Conservation (phyloP, 345 rosid genomes). For the Dipteronia dyeriana region DNA sequence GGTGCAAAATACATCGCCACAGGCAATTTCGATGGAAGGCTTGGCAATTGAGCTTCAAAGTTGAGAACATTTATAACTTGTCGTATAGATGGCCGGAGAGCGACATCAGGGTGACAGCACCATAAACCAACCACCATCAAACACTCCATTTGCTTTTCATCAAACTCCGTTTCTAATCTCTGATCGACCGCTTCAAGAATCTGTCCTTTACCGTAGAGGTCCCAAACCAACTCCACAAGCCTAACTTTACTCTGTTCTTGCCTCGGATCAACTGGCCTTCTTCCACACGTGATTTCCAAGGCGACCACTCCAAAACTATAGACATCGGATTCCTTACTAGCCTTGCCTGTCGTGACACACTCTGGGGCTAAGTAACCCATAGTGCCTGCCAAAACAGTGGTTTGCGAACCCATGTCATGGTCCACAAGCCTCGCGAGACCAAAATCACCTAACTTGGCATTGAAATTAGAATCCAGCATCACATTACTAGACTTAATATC, state of each 20-base stretch:
- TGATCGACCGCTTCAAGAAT: slow-evolving; percentile 36
- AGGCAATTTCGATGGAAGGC: slow-evolving; percentile 50
- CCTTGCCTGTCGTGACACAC: slow-evolving; percentile 40
- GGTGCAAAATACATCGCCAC: slow-evolving; percentile 50
- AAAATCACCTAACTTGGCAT: slow-evolving; percentile 54
- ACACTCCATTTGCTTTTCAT: slow-evolving; percentile 34
- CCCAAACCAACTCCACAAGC: slow-evolving; percentile 54
- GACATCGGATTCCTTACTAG: slow-evolving; percentile 53
- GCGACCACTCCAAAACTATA: slow-evolving; percentile 54
- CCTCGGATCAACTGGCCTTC: slow-evolving; percentile 39
- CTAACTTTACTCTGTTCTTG: slow-evolving; percentile 32
- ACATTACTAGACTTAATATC: slow-evolving; percentile 55
- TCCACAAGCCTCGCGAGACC: slow-evolving; percentile 45
- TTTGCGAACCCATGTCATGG: slow-evolving; percentile 38
- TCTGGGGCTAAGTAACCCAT: slow-evolving; percentile 47
- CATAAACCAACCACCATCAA: slow-evolving; percentile 51
- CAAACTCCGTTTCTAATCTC: slow-evolving; percentile 25
- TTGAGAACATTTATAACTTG: slow-evolving; percentile 47
- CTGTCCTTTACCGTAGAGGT: slow-evolving; percentile 39
- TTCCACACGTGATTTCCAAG: slow-evolving; percentile 46
- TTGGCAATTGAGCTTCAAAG: slow-evolving; percentile 45
- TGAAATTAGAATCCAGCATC: slow-evolving; percentile 52
- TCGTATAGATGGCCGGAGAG: slow-evolving; percentile 45
- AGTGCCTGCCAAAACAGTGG: slow-evolving; percentile 48
- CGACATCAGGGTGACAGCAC: slow-evolving; percentile 56